A percentile compares a stretch with the other conserved stretches of the same genome.
phyloP scores from a whole-genome alignment of 257 asterid species.

The Henckelia pumila region DNA sequence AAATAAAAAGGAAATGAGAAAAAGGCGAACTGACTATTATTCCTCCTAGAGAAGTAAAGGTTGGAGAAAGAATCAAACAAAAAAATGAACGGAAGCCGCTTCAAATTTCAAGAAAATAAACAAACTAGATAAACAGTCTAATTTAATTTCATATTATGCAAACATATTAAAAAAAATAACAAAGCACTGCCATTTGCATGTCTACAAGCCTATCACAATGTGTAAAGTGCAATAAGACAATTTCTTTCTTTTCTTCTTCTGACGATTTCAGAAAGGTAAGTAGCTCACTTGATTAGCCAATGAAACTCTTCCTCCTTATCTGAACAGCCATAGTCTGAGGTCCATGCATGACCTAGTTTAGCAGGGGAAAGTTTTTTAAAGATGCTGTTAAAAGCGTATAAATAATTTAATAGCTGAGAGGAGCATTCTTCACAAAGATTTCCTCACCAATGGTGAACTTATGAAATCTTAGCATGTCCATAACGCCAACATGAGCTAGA shows the following conservation, averaged over 20 bases:
- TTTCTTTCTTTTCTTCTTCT: no score
- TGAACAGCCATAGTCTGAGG: constrained; percentile 66
- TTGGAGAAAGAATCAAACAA: not conserved
- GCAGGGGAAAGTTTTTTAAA: not conserved
- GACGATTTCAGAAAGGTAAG: no score
- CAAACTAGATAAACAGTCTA: no score
- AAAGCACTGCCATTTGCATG: no score
- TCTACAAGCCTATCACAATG: no score
- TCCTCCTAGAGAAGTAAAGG: not conserved
- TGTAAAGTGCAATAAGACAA: no score
- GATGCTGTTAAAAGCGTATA: not conserved
- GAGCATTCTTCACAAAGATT: not conserved
- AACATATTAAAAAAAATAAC: no score
- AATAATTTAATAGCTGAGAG: not conserved
- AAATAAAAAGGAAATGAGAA: constrained; percentile 1
- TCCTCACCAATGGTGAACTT: constrained; percentile 63
- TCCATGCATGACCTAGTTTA: constrained; percentile 67
- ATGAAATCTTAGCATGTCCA: constrained; percentile 78
- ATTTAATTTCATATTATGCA: not conserved
- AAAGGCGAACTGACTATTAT: constrained; percentile 6
- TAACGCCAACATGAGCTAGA: constrained; percentile 72
- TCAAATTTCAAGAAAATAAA: not conserved
- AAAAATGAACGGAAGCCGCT: not conserved
- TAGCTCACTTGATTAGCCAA: constrained; percentile 58
- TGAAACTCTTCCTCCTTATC: constrained; percentile 63